A percentile compares a stretch with the other conserved stretches of the same genome.
Conservation (phyloP, 2,329 filamentous ascomycete genomes). For the Alternaria consortialis region DNA sequence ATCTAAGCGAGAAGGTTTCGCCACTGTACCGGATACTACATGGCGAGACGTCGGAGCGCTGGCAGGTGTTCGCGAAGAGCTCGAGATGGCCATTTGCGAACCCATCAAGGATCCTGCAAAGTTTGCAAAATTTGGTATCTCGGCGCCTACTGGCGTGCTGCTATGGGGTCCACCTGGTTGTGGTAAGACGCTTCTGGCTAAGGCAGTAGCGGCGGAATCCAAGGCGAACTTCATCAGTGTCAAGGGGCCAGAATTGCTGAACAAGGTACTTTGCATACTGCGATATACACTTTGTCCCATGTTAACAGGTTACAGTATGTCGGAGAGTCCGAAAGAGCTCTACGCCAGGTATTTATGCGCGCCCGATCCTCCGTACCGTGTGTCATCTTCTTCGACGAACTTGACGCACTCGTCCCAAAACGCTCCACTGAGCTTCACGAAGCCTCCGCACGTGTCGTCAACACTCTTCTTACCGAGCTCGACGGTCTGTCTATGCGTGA, state of each 20-base stretch:
- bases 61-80: conserved; percentile 77
- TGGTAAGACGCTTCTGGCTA: conserved; percentile 94
- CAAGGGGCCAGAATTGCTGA: conserved; percentile 93
- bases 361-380: conserved; percentile 88
- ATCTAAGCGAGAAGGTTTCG: conserved; percentile 91
- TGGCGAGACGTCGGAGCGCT: conserved; percentile 94
- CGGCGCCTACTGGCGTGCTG: conserved; percentile 83
- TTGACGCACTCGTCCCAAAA: conserved; percentile 89
- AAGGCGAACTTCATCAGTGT: conserved; percentile 98
- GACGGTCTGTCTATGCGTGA: conserved; percentile 82
- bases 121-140: conserved; percentile 80
- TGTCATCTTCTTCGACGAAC: conserved; percentile 97
- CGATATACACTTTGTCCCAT: not conserved
- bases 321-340: conserved; percentile 91
- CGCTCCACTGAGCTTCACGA: conserved; percentile 81
- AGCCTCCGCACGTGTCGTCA: conserved; percentile 87
- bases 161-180: conserved; percentile 98
- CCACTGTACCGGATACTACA: conserved; percentile 89
- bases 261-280: conserved; percentile 67
- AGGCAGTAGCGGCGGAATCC: conserved; percentile 93
- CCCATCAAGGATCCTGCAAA: conserved; percentile 84
- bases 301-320: conserved; percentile 68
- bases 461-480: conserved; percentile 91
- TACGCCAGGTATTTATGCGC: conserved; percentile 89
- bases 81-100: conserved; percentile 85